These are phyloP conservation scores for Suillus bovinus DNA, from an alignment of 768 basidiomycete genomes.

Conservation along the genomic window DNA sequence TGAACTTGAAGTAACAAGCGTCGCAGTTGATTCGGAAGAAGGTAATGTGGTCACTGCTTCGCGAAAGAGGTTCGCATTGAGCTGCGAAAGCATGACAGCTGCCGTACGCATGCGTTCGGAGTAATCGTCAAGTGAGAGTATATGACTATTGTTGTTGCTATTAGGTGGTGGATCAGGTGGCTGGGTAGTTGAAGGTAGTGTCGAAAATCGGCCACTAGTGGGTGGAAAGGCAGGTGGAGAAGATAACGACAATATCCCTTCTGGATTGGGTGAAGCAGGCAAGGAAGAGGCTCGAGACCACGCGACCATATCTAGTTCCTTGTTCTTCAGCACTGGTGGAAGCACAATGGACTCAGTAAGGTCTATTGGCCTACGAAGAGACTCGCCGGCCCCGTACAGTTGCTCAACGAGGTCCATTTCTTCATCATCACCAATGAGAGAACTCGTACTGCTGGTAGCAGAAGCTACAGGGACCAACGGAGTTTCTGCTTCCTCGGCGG, in stretches of 20 bases:
- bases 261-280: constrained; percentile 47
- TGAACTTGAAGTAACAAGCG: constrained; percentile 13
- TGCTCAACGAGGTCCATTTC: constrained; percentile 98
- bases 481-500: constrained; percentile 23
- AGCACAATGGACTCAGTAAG: constrained; percentile 84
- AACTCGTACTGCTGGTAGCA: constrained; percentile 21
- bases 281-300: constrained; percentile 66
- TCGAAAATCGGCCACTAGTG: constrained; percentile 10
- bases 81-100: constrained; percentile 96
- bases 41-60: constrained; percentile 42
- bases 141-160: constrained; percentile 4
- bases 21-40: constrained; percentile 14
- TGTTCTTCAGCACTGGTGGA: constrained; percentile 83
- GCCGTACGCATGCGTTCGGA: constrained; percentile 98
- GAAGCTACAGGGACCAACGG: constrained; percentile 22
- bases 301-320: constrained; percentile 80
- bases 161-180: constrained; percentile 10
- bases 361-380: constrained; percentile 73
- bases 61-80: constrained; percentile 77
- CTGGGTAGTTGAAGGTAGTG: constrained; percentile 4
- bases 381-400: constrained; percentile 79
- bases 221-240: constrained; percentile 14
- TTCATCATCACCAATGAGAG: constrained; percentile 55
- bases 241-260: constrained; percentile 33
- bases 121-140: constrained; percentile 91